A percentile compares a stretch with the other conserved stretches of the same genome.
phyloP scores from a whole-genome alignment of 2,329 filamentous ascomycete genomes.

The Epichloe gansuensis region DNA sequence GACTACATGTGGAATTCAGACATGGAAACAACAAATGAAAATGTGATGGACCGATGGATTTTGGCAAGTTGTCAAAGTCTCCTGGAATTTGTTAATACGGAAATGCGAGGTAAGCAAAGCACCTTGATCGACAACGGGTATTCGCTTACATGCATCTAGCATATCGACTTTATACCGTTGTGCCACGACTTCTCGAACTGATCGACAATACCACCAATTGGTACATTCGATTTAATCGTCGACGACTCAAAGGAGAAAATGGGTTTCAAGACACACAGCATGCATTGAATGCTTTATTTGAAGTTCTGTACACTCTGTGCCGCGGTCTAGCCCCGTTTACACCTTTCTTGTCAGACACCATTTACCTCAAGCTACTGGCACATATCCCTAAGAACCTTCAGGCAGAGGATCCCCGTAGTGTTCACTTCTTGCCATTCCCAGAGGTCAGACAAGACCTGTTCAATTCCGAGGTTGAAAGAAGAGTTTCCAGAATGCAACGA shows the following conservation, averaged over 20 bases:
- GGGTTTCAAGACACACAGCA: constrained; percentile 77
- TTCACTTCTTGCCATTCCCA: constrained; percentile 88
- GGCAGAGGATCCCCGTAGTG: constrained; percentile 65
- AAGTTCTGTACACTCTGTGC: constrained; percentile 81
- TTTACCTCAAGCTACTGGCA: constrained; percentile 73
- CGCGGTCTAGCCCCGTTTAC: constrained; percentile 87
- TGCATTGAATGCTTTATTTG: constrained; percentile 86
- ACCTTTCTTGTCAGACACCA: constrained; percentile 89
- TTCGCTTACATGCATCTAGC: constrained; percentile 21
- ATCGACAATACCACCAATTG: constrained; percentile 98
- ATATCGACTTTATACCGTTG: constrained; percentile 81
- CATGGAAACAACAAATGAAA: constrained; percentile 64
- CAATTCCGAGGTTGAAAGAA: constrained; percentile 72
- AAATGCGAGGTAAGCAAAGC: constrained; percentile 60
- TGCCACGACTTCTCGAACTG: constrained; percentile 67
- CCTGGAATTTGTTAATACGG: constrained; percentile 80
- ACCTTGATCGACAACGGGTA: background rate
- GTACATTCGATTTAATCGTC: constrained; percentile 94
- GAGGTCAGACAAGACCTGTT: constrained; percentile 82
- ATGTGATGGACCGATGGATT: constrained; percentile 96
- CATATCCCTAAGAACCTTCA: constrained; percentile 63
- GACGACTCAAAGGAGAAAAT: constrained; percentile 80
- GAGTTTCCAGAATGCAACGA: constrained; percentile 83
- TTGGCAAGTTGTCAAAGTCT: constrained; percentile 84
- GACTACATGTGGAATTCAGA: constrained; percentile 70